Evolutionary conservation across 2,329 filamentous ascomycete genomes (phyloP).

Genomic region (Penicillium corylophilum): DNA sequence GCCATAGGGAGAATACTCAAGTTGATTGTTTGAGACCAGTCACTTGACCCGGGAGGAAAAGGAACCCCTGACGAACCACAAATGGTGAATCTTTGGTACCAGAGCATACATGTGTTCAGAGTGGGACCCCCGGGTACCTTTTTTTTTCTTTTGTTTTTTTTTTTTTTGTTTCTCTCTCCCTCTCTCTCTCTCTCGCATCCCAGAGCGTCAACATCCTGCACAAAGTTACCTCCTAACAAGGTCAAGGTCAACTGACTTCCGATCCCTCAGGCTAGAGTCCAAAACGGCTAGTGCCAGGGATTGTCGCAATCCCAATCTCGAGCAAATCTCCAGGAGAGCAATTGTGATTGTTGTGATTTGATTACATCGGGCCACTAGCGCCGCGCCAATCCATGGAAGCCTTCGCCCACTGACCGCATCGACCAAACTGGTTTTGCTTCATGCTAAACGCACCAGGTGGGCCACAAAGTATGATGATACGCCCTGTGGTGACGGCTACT

Average conservation of each 20-base stretch:
- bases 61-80: not conserved
- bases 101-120: not conserved
- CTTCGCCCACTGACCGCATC: constrained; percentile 8
- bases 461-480: constrained; percentile 14
- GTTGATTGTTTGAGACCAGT: constrained; percentile 15
- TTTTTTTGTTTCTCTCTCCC: no score
- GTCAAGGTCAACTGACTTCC: not conserved
- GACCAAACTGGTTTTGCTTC: constrained; percentile 20
- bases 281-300: constrained; percentile 6
- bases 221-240: not conserved
- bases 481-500: not conserved
- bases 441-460: constrained; percentile 6
- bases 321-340: constrained; percentile 6
- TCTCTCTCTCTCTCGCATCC: not conserved
- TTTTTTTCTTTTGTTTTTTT: not conserved
- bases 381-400: constrained; percentile 24
- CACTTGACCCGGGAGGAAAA: constrained; percentile 6
- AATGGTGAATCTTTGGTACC: not conserved
- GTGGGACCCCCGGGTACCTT: not conserved
- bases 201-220: not conserved
- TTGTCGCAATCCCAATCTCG: constrained; percentile 9
- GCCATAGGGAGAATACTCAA: not conserved
- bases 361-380: constrained; percentile 24
- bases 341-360: constrained; percentile 25
- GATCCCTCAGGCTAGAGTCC: not conserved